Conservation (phyloP, 768 basidiomycete species). For the Saitozyma podzolica region DNA sequence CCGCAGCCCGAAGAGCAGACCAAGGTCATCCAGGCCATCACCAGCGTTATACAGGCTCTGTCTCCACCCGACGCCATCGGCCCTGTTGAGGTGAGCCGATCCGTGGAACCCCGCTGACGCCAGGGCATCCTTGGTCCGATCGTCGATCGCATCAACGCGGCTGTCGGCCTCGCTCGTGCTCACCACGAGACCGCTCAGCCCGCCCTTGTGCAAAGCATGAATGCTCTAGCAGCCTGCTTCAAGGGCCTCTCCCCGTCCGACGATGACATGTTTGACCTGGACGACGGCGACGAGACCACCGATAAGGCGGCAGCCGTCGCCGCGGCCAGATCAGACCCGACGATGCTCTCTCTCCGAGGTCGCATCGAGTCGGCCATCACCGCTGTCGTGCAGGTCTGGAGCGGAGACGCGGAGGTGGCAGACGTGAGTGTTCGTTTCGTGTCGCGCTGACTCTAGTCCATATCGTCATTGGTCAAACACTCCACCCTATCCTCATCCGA, state of each 20-base stretch:
- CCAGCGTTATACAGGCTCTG: slow-evolving; percentile 88
- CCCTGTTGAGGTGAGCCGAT: slow-evolving; percentile 65
- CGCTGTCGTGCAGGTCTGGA: slow-evolving; percentile 71
- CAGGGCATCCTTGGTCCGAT: slow-evolving; percentile 77
- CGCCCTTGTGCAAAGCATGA: slow-evolving; percentile 69
- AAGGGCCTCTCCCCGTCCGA: slow-evolving; percentile 78
- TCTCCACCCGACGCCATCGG: slow-evolving; percentile 74
- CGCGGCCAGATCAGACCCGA: slow-evolving; percentile 62
- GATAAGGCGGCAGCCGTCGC: slow-evolving; percentile 56
- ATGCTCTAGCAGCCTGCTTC: slow-evolving; percentile 79
- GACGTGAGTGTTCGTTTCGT: slow-evolving; percentile 60
- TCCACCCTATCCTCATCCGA: slow-evolving; percentile 78
- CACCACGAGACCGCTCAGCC: slow-evolving; percentile 68
- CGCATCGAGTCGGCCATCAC: slow-evolving; percentile 64
- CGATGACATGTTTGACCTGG: slow-evolving; percentile 67
- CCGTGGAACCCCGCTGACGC: not conserved
- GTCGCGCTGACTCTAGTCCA: slow-evolving; percentile 61
- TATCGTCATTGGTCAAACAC: slow-evolving; percentile 58
- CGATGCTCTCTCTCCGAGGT: slow-evolving; percentile 59
- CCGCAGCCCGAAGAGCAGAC: slow-evolving; percentile 63
- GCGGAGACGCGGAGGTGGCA: slow-evolving; percentile 71
- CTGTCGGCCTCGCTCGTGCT: slow-evolving; percentile 8
- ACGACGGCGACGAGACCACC: slow-evolving; percentile 53
- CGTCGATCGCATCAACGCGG: slow-evolving; percentile 62
- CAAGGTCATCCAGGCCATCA: slow-evolving; percentile 87